Percentiles rank a stretch among this genome's conserved stretches.
Evolutionary conservation across 2,329 filamentous ascomycete genomes (phyloP).

Genomic region (Xylaria hypoxylon): DNA sequence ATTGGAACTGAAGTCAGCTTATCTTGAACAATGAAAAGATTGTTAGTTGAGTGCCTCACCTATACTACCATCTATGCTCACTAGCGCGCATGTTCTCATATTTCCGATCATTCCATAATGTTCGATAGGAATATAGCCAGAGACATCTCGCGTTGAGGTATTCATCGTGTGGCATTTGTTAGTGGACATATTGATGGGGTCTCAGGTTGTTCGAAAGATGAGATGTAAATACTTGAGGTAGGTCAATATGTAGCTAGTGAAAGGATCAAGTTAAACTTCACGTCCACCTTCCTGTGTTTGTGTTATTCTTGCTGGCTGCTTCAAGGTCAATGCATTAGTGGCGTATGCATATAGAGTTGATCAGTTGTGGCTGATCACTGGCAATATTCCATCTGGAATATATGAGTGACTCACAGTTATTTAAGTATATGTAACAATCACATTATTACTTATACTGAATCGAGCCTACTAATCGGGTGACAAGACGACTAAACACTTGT

Average conservation of each 20-base stretch:
- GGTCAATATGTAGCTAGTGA: background rate
- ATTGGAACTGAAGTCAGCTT: slow-evolving; percentile 28
- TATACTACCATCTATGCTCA: slow-evolving; percentile 78
- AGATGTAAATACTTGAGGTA: background rate
- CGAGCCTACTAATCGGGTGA: background rate
- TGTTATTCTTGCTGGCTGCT: background rate
- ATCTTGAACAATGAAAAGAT: background rate
- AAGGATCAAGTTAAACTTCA: background rate
- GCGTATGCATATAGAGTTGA: background rate
- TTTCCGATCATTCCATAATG: slow-evolving; percentile 85
- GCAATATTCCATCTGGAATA: no score
- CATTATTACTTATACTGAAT: background rate
- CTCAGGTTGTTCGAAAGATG: background rate
- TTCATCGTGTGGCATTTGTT: slow-evolving; percentile 43
- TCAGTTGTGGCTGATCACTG: background rate
- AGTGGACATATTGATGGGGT: slow-evolving; percentile 36
- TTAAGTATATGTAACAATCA: background rate
- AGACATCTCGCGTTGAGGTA: slow-evolving; percentile 45
- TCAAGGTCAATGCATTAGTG: background rate
- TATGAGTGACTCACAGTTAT: background rate
- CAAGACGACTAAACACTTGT: background rate
- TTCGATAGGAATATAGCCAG: slow-evolving; percentile 72
- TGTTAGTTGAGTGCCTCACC: slow-evolving; percentile 38
- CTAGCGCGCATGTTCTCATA: slow-evolving; percentile 81
- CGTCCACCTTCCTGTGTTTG: no score